A percentile compares a stretch with the other conserved stretches of the same genome.
Evolutionary conservation across 78 protist species (phyloP).

Genomic region (Dictyostelium citrinum): DNA sequence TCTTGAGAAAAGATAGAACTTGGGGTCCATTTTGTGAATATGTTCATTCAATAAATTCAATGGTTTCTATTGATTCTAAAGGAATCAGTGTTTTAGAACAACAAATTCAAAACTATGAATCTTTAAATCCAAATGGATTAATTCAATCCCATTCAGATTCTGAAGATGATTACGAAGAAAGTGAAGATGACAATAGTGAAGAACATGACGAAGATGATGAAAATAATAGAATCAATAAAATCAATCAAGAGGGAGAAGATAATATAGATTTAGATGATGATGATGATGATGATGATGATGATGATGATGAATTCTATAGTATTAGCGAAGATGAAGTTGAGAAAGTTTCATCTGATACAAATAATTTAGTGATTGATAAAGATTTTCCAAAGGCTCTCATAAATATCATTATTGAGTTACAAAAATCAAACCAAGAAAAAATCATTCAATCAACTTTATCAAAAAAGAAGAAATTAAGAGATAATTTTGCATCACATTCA

Average conservation of each 20-base stretch:
- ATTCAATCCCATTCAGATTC: background rate
- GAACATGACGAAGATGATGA: background rate
- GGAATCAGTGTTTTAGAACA: background rate
- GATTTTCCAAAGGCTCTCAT: background rate
- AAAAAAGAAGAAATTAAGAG: background rate
- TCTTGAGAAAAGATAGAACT: background rate
- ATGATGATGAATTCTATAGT: background rate
- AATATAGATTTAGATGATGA: background rate
- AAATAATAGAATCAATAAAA: background rate
- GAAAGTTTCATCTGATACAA: background rate
- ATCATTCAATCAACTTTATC: background rate
- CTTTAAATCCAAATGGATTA: background rate
- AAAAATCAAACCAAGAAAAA: background rate
- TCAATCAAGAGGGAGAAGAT: background rate
- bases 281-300: background rate
- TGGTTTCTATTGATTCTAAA: background rate
- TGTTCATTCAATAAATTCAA: background rate
- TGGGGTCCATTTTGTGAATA: slow-evolving; percentile 1
- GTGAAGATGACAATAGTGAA: background rate
- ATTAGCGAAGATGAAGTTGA: background rate
- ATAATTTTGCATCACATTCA: background rate
- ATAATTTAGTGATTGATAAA: background rate
- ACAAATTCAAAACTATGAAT: background rate
- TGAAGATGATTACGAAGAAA: background rate
- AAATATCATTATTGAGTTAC: background rate